phyloP scores from a whole-genome alignment of 176 grass and related monocot species.

The Thinopyrum elongatum region DNA sequence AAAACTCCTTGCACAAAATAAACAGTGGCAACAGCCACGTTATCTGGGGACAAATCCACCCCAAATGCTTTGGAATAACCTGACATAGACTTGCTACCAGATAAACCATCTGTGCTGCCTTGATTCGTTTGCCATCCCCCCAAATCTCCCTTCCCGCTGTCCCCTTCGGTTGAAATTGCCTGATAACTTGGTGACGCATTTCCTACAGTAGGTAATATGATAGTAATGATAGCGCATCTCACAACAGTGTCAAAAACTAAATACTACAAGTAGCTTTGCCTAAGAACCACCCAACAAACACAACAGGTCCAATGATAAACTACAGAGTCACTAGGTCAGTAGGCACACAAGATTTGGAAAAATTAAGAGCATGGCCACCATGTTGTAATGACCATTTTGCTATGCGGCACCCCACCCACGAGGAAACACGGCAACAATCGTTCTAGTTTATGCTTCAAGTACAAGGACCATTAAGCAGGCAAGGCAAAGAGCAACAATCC shows the following conservation, averaged over 20 bases:
- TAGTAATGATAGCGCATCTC: neutral
- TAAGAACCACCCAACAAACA: neutral
- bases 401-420: neutral
- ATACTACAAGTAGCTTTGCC: neutral
- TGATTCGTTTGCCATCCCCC: slow-evolving; percentile 15
- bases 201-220: slow-evolving; percentile 23
- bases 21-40: slow-evolving; percentile 88
- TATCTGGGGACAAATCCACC: slow-evolving; percentile 85
- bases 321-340: neutral
- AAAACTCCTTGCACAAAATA: slow-evolving; percentile 99
- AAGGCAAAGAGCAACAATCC: neutral
- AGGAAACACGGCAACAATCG: neutral
- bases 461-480: neutral
- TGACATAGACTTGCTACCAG: slow-evolving; percentile 37
- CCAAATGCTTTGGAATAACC: slow-evolving; percentile 59
- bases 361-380: neutral
- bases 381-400: neutral
- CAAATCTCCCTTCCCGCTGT: slow-evolving; percentile 11
- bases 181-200: slow-evolving; percentile 1
- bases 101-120: slow-evolving; percentile 26
- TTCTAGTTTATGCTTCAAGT: neutral
- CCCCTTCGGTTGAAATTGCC: slow-evolving; percentile 19
- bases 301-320: too few species aligned
- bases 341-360: neutral
- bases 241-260: slow-evolving; percentile 10